Percentiles rank a stretch among this genome's conserved stretches.
These are phyloP conservation scores for Excoecaria agallocha DNA, from an alignment of 345 rosid species.

Conservation along the genomic window DNA sequence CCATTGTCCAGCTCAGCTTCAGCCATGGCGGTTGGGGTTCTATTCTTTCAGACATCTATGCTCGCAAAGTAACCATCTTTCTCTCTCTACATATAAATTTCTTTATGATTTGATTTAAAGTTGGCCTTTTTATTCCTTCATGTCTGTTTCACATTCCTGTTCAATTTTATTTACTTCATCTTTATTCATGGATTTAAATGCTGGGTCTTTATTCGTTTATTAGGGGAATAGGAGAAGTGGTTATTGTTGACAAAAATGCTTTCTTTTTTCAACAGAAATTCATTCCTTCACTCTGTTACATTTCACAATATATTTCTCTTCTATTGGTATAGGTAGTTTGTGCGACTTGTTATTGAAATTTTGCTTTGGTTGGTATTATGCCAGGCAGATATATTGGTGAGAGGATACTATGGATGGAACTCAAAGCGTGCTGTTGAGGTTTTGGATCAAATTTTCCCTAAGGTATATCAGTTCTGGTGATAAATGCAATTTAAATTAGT, in stretches of 20 bases:
- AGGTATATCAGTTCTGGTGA: slow-evolving; percentile 42
- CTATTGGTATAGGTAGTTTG: neutral
- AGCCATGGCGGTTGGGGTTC: slow-evolving; percentile 96
- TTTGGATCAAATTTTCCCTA: slow-evolving; percentile 79
- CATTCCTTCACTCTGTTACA: neutral
- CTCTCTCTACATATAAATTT: neutral
- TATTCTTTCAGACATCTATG: slow-evolving; percentile 76
- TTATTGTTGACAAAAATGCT: neutral
- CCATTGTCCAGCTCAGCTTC: slow-evolving; percentile 91
- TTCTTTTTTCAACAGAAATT: neutral
- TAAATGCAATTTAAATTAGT: neutral
- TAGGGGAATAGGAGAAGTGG: neutral
- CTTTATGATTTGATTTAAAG: neutral
- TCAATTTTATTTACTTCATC: neutral
- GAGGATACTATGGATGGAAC: slow-evolving; percentile 96
- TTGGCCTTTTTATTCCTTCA: neutral
- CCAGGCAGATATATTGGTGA: slow-evolving; percentile 81
- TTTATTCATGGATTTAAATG: neutral
- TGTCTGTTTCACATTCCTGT: neutral
- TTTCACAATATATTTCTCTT: neutral
- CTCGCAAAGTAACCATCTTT: slow-evolving; percentile 63
- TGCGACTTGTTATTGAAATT: neutral
- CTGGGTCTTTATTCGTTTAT: neutral
- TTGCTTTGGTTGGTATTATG: neutral
- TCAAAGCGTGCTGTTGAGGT: slow-evolving; percentile 82